A percentile compares a stretch with the other conserved stretches of the same genome.
phyloP scores from a whole-genome alignment of 2,329 filamentous ascomycete species.

The Phialocephala subalpina region DNA sequence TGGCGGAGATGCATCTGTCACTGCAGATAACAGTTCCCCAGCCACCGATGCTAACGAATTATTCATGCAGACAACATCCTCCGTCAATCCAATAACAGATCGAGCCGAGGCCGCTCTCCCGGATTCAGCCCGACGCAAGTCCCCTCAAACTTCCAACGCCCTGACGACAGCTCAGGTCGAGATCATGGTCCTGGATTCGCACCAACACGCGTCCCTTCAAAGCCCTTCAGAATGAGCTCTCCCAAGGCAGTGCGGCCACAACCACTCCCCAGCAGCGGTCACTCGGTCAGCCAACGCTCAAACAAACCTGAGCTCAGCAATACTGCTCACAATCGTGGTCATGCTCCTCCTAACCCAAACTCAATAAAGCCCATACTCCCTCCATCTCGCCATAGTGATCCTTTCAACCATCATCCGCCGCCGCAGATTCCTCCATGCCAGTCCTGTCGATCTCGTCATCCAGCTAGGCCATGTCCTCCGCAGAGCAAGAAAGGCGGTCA shows the following conservation, averaged over 20 bases:
- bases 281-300: neutral
- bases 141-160: neutral
- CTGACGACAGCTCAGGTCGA: neutral
- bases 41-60: neutral
- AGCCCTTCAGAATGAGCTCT: neutral
- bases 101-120: neutral
- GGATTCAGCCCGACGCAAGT: neutral
- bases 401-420: neutral
- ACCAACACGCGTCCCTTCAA: neutral
- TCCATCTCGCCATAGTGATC: neutral
- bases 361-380: neutral
- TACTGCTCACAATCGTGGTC: neutral
- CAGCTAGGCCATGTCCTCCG: constrained; percentile 65
- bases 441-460: constrained; percentile 62
- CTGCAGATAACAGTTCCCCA: neutral
- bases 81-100: neutral
- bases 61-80: neutral
- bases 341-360: neutral
- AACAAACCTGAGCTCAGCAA: neutral
- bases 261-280: neutral
- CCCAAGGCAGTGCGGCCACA: neutral
- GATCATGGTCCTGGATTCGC: neutral
- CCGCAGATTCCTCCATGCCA: constrained; percentile 49
- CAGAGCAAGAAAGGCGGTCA: constrained; percentile 65
- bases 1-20: neutral